Percentiles rank a stretch among this genome's conserved stretches.
phyloP scores from a whole-genome alignment of 2,329 filamentous ascomycete species.

The Lachnellula willkommii region DNA sequence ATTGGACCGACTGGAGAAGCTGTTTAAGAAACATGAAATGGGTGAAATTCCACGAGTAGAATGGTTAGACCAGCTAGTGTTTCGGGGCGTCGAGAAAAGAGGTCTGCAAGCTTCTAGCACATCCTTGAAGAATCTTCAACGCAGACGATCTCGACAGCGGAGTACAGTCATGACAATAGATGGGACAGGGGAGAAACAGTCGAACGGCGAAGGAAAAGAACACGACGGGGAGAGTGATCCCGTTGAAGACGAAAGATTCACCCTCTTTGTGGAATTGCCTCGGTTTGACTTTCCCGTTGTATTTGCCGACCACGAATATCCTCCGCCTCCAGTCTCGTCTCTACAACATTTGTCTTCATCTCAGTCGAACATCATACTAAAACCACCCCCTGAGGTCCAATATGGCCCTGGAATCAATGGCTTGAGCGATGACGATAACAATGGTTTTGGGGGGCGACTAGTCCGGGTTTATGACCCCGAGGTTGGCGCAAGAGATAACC shows the following conservation, averaged over 20 bases:
- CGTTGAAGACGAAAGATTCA: conserved; percentile 57
- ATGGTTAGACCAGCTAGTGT: conserved; percentile 94
- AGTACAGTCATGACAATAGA: conserved; percentile 33
- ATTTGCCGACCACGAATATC: conserved; percentile 91
- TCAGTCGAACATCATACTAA: conserved; percentile 64
- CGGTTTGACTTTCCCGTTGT: conserved; percentile 94
- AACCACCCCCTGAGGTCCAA: conserved; percentile 81
- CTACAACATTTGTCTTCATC: conserved; percentile 59
- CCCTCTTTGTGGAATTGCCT: conserved; percentile 84
- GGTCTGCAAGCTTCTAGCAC: conserved; percentile 59
- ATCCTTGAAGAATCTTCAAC: conserved; percentile 54
- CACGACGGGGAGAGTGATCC: conserved; percentile 31
- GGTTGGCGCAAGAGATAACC: conserved; percentile 82
- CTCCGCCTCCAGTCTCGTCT: conserved; percentile 74
- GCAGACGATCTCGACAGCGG: conserved; percentile 34
- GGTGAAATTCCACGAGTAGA: conserved; percentile 88
- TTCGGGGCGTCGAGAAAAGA: conserved; percentile 79
- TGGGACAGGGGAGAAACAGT: conserved; percentile 21
- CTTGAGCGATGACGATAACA: conserved; percentile 45
- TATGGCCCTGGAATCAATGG: conserved; percentile 85
- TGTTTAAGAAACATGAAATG: conserved; percentile 98
- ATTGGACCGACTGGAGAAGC: conserved; percentile 77
- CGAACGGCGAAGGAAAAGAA: conserved; percentile 36
- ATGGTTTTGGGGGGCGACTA: conserved; percentile 52
- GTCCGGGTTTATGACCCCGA: conserved; percentile 92